phyloP scores from a whole-genome alignment of 192 early-diverging fungal species.

The Dispira simplex region DNA sequence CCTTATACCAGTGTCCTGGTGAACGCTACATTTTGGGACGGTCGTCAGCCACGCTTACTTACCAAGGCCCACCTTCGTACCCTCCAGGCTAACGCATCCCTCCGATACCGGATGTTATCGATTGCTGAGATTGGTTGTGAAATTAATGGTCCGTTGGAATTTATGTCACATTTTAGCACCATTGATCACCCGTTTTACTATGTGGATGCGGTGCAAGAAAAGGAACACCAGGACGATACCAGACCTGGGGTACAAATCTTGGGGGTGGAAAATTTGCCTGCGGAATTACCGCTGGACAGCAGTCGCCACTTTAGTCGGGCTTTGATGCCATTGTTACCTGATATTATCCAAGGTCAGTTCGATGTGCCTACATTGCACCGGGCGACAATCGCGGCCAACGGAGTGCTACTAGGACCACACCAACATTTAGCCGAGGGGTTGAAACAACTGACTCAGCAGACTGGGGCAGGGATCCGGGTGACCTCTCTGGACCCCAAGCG shows the following conservation, averaged over 20 bases:
- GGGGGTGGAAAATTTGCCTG: constrained; percentile 93
- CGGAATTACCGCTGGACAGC: constrained; percentile 89
- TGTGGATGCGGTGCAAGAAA: constrained; percentile 61
- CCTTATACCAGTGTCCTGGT: constrained; percentile 80
- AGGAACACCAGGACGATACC: constrained; percentile 59
- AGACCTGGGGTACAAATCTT: constrained; percentile 86
- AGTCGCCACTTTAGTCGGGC: constrained; percentile 84
- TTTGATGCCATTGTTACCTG: constrained; percentile 39
- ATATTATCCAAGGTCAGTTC: constrained; percentile 27
- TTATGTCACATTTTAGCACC: constrained; percentile 74
- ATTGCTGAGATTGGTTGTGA: constrained; percentile 93
- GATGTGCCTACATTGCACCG: constrained; percentile 50
- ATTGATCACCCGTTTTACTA: constrained; percentile 89
- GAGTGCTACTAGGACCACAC: constrained; percentile 41
- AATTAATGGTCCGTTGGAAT: constrained; percentile 87
- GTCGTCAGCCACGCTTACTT: constrained; percentile 69
- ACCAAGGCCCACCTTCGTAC: constrained; percentile 66
- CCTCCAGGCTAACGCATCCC: constrained; percentile 45
- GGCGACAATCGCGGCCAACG: constrained; percentile 65
- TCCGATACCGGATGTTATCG: constrained; percentile 56
- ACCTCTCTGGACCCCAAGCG: constrained; percentile 6
- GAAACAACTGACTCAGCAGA: not conserved
- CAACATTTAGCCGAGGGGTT: not conserved
- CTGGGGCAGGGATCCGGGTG: not conserved
- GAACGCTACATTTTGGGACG: constrained; percentile 93